Evolutionary conservation across 2,329 filamentous ascomycete genomes (phyloP), one percentile per base, ranked within the genome.

Genomic region (Rosellinia necatrix): DNA sequence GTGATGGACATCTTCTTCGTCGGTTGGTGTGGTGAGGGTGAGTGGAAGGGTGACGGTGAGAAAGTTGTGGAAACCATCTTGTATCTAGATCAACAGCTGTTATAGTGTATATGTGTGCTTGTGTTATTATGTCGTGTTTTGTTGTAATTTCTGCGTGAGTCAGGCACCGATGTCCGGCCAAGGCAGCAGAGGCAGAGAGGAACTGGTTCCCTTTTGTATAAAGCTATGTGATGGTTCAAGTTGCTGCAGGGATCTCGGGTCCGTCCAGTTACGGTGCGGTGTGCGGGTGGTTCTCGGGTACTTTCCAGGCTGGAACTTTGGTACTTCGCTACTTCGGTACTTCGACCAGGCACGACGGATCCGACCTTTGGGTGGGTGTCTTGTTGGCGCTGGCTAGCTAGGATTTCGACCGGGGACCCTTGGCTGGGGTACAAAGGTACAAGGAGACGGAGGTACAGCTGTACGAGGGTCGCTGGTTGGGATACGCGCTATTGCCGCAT

Each of bases 1-100:
- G 93, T 96, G 79, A 97, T 89, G 74, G 90, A 96, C 94, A 97
- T 97, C 78, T 89, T 92, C 77, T 92, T 90, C 79, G 89, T 82
- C 74, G 69, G 66, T 50, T 67, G 65, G 60, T 67, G 55, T 58
- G 70, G 65, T 56, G 72, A 64, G 59, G 68, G 55, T 55, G 65
- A 65, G 64, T 65, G 61, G 53, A 62, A 64, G 60, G 59, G 62
- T 59, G 59, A 56, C 24, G 64, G 60, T 55, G 63, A 58, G 49
- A 56, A 65, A 41, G 62, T 59, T 63, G 68, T 61, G 53, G 69
- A 70, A 62, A 72, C 69, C 72, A 74, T 75, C 66, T 69, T 75
- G 68, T 61, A 65, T 61, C 24, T 62, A 30, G 49, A 38, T 19
- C 38, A 34, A 40, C 32, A 34, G 27, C 40, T 48, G 48, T 41